These are phyloP conservation scores for Aspergillus candidus DNA, from an alignment of 2,329 filamentous ascomycete species.

Conservation along the genomic window DNA sequence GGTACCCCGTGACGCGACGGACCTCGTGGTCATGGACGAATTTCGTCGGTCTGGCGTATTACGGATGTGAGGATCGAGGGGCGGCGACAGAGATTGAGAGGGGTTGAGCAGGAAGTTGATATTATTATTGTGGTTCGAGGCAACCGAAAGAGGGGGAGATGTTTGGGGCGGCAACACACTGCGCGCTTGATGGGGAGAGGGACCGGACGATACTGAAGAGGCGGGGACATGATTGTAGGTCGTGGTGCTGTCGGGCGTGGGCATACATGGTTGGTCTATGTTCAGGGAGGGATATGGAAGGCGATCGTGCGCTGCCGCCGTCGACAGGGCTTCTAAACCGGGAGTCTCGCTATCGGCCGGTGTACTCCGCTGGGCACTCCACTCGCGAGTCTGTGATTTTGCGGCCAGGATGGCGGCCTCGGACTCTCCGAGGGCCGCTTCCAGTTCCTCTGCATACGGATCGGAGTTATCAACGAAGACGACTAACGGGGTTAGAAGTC, in stretches of 20 bases:
- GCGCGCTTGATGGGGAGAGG: conserved; percentile 30
- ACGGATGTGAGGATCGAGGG: conserved; percentile 39
- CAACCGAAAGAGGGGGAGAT: conserved; percentile 42
- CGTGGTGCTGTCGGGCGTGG: conserved; percentile 12
- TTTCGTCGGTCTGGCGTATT: conserved; percentile 22
- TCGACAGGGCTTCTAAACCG: conserved; percentile 50
- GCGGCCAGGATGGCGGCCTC: conserved; percentile 24
- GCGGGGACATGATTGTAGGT: conserved; percentile 17
- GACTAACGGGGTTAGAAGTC: conserved; percentile 34
- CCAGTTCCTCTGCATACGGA: conserved; percentile 51
- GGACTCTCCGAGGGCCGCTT: conserved; percentile 28
- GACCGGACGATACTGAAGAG: conserved; percentile 18
- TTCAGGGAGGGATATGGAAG: conserved; percentile 24
- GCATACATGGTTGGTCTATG: conserved; percentile 21
- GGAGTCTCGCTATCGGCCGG: conserved; percentile 37
- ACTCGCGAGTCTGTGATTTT: conserved; percentile 26
- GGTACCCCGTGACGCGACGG: conserved; percentile 16
- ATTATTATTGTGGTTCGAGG: conserved; percentile 40
- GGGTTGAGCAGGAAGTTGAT: conserved; percentile 54
- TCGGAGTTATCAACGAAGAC: conserved; percentile 59
- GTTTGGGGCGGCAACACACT: conserved; percentile 28
- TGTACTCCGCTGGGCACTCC: conserved; percentile 25
- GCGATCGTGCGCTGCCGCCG: conserved; percentile 43
- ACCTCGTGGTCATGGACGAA: conserved; percentile 25
- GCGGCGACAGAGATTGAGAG: conserved; percentile 37